phyloP scores from a whole-genome alignment of 2,329 filamentous ascomycete species.

The Fusarium fracticaudum region DNA sequence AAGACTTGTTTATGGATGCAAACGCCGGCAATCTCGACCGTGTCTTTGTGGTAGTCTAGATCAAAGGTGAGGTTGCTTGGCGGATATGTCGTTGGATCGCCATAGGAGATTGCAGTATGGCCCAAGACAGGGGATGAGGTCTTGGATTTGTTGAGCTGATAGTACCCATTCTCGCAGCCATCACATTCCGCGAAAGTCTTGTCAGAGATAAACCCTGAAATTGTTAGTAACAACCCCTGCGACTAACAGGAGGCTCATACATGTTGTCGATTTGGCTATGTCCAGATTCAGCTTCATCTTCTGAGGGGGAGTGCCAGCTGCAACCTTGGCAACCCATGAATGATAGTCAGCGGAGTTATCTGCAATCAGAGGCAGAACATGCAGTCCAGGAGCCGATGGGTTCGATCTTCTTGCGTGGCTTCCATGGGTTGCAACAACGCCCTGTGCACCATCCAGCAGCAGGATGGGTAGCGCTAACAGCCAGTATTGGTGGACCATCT shows the following conservation, averaged over 20 bases:
- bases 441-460: not conserved
- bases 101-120: fast-evolving
- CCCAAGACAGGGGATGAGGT: not conserved
- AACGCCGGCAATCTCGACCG: fast-evolving
- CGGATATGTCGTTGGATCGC: not conserved
- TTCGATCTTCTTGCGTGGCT: not conserved
- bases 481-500: not conserved
- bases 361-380: not conserved
- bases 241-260: not conserved
- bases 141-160: not conserved
- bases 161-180: not conserved
- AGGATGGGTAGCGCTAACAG: not conserved
- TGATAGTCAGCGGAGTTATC: not conserved
- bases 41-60: fast-evolving
- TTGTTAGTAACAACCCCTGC: fast-evolving
- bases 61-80: fast-evolving
- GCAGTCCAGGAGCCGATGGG: not conserved
- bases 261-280: not conserved
- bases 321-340: not conserved
- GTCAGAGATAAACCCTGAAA: not conserved
- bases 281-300: not conserved
- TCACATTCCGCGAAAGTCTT: not conserved
- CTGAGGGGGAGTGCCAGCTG: not conserved
- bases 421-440: not conserved
- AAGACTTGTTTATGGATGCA: not conserved